Evolutionary conservation across 2,329 filamentous ascomycete species (phyloP), one percentile per base, ranked within the genome.

Genomic region (Penicillium hordei): DNA sequence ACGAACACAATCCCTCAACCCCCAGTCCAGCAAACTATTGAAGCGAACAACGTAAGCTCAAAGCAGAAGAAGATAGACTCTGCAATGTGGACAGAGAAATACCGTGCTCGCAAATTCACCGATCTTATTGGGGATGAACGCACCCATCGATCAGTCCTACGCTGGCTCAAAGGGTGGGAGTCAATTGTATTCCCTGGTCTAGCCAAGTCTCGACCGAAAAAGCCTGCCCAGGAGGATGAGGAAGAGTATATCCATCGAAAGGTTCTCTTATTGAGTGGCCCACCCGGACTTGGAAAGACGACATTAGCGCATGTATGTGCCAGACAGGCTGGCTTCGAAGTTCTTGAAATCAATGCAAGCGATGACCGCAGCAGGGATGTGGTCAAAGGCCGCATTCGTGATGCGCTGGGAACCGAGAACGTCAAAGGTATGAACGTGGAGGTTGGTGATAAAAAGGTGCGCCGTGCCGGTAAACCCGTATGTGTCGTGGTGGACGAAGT

Each of bases 401-500:
- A 96, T 56, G 93, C 91, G 72, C 83, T 99, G 34, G 93, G 91
- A 0, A 99, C 94, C 0, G 93, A 99, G 73, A 97, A 91, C 59
- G 93, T 99, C 60, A 94, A 90, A 70, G 85, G 80, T 50, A 85
- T 75, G 69, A 83, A 74, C 31, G 68, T 77, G 12, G 79, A 82
- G 58, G 69, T 81, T 51, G 74, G 75, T 49, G 72, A 76, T 13
- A 66, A 81, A 68, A 67, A 85, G 75, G 76, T 86, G 12, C 82
- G 84, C 54, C 95, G 91, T 70, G 81, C 88, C 34, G 92, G 90
- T 13, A 90, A 88, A 58, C 95, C 94, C 0, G 87, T 97, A 0
- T 99, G 94, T 65, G 90, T 99, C 4, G 83, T 99, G 2, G 91
- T 99, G 0, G 94, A 99, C 69, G 94, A 99, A 75, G 94, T 97